Evolutionary conservation across 2,329 filamentous ascomycete species (phyloP), one percentile per base, ranked within the genome.

Genomic region (Aspergillus sp.): DNA sequence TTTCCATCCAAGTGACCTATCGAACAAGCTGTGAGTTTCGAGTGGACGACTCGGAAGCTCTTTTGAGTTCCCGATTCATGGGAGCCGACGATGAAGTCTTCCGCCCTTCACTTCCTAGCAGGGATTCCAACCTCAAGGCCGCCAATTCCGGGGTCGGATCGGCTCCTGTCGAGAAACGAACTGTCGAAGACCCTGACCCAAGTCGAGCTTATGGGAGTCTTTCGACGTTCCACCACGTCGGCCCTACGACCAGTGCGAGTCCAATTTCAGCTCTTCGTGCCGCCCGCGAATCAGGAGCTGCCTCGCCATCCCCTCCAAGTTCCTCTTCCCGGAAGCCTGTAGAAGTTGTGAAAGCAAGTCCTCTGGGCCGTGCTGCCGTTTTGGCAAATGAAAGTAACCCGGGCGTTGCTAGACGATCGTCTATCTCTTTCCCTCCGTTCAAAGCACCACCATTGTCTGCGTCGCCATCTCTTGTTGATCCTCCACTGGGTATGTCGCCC

Each of bases 391-490:
- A 85, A 80, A 70, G 81, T 77, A 59, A 83, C 77, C 56, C 75
- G 80, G 59, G 76, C 21, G 78, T 84, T 51, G 83, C 83, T 56
- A 85, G 92, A 68, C 86, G 92, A 56, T 88, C 90, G 6, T 97
- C 92, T 0, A 86, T 96, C 21, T 96, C 91, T 0, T 96, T 97
- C 70, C 91, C 96, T 68, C 93, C 94, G 0, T 99, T 99, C 81
- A 99, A 99, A 77, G 91, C 93, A 13, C 94, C 94, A 10, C 96
- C 94, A 1, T 81, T 98, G n/a, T 96, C 93, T 2, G 92, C 90
- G 3, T 97, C 93, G 4, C 94, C 93, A 17, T 81, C 83, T n/a
- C 77, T 80, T 30, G 77, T 80, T 4, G 78, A 81, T 42, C 77
- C 83, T 42, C 75, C 77, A 5, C 61, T 79, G 11, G 80, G 81